Evolutionary conservation across 495 filamentous ascomycete species (phyloP).

Genomic region (Alectoria sarmentosa): DNA sequence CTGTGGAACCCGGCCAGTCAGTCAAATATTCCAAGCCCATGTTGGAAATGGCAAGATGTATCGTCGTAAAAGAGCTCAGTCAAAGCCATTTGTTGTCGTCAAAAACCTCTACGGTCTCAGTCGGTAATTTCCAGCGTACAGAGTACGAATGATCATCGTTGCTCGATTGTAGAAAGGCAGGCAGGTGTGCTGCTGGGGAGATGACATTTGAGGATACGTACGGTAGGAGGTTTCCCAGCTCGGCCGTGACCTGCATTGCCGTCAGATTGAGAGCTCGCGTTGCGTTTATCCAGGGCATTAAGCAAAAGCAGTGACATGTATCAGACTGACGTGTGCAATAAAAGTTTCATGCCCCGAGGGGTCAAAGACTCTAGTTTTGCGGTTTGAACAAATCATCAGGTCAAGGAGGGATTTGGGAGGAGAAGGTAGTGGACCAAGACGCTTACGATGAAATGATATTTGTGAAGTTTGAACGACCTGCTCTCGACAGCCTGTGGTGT

Average conservation of each 20-base stretch:
- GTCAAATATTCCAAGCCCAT: background rate
- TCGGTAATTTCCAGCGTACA: conserved; percentile 99
- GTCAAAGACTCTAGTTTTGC: conserved; percentile 99
- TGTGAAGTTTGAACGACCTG: no score
- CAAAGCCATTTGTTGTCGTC: conserved; percentile 86
- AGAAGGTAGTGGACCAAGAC: conserved; percentile 11
- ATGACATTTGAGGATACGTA: background rate
- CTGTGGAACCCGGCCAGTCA: background rate
- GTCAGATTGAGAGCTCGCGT: background rate
- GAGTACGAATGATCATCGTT: conserved; percentile 78
- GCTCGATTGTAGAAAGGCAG: conserved; percentile 12
- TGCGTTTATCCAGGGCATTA: background rate
- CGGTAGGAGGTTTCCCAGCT: background rate
- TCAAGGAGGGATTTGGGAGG: conserved; percentile 18
- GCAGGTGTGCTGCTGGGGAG: background rate
- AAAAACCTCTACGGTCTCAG: conserved; percentile 67
- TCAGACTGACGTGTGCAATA: conserved; percentile 99
- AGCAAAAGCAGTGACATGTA: conserved; percentile 23
- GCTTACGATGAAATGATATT: conserved; percentile 2
- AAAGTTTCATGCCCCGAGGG: conserved; percentile 83
- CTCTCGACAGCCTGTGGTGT: background rate
- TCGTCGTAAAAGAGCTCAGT: conserved; percentile 53
- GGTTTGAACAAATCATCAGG: conserved; percentile 79
- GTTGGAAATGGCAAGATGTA: background rate
- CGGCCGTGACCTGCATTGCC: background rate